Conservation (phyloP, 345 rosid genomes). For the Hypericum perforatum region DNA sequence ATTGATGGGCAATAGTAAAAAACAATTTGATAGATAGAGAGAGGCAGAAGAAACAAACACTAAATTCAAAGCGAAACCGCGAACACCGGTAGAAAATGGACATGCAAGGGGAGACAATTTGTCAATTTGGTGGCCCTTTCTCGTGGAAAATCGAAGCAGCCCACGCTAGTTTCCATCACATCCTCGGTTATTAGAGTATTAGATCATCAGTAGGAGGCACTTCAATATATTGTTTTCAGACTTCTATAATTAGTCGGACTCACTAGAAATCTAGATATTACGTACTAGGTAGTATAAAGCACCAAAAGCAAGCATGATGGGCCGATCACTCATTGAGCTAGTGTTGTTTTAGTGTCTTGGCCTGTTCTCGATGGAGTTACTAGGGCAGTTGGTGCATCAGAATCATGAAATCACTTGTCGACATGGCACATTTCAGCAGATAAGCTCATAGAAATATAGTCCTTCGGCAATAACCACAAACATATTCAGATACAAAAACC, state of each 20-base stretch:
- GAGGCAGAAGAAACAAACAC: constrained; percentile 16
- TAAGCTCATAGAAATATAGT: too few species aligned
- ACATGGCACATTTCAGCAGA: too few species aligned
- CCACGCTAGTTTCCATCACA: constrained; percentile 11
- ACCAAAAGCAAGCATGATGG: not conserved
- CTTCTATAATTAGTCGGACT: too few species aligned
- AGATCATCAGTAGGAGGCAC: too few species aligned
- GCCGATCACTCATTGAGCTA: not conserved
- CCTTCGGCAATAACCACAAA: too few species aligned
- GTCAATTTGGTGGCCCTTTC: constrained; percentile 18
- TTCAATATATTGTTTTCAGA: too few species aligned
- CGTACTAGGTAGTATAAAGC: too few species aligned
- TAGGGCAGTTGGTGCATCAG: constrained; percentile 14
- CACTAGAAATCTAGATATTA: too few species aligned
- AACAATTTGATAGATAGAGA: not conserved
- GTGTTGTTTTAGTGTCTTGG: constrained; percentile 3
- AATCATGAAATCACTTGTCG: constrained; percentile 1
- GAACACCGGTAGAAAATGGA: constrained; percentile 11
- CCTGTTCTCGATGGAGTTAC: constrained; percentile 24
- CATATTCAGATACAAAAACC: too few species aligned
- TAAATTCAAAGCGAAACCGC: constrained; percentile 10
- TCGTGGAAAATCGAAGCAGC: constrained; percentile 7
- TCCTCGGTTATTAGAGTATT: constrained; percentile 9
- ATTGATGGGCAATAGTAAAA: constrained; percentile 2
- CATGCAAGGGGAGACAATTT: constrained; percentile 16